Base-by-base conservation (phyloP, 1,284 basidiomycete species). In the Puccinia horiana region DNA sequence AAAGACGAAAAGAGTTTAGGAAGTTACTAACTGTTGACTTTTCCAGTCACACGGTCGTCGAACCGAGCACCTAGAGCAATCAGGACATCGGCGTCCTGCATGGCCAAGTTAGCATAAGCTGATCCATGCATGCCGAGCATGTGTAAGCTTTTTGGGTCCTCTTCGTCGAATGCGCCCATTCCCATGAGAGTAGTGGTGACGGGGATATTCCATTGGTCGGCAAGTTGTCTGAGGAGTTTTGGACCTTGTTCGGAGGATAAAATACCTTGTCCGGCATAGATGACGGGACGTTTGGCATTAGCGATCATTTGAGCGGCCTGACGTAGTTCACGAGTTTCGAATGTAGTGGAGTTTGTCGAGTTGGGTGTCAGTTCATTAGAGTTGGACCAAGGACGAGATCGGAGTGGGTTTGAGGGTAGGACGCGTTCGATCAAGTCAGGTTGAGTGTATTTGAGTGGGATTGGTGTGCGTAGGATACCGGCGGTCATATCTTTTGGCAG, bases 101-200 rank as follows among this genome's bases (percentile, higher is more conserved):
- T 98, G 2, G 96, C 96, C 78, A 97, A 89, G 89, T 99, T 99
- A 86, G 97, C 96, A 86, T 98, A 98, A 1, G 96, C 95, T 20
- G 92, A 92, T 5, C 97, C 97, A 89, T 99, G 96, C 96, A 99
- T 98, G 84, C 96, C 96, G 82, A 99, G 91, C 96, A 99, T 98
- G 88, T 98, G 95, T 86, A 99, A 89, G 84, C 92, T 93, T 87
- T 91, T 92, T 14, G 85, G 85, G 88, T 95, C 91, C 83, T 90
- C 91, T 90, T 99, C 97, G 88, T 99, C 95, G 86, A 94, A 99
- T 0, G 93, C 92, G 83, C 96, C 97, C 56, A 99, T 92, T 83
- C 96, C 96, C 87, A 97, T 96, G 26, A 99, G 89, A 37, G 96
- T 98, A 23, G 96, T 99, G 81, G 94, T 97, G 56, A 99, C 96